Evolutionary conservation across 2,329 filamentous ascomycete species (phyloP).

Genomic region (Ceratocystiopsis sp.): DNA sequence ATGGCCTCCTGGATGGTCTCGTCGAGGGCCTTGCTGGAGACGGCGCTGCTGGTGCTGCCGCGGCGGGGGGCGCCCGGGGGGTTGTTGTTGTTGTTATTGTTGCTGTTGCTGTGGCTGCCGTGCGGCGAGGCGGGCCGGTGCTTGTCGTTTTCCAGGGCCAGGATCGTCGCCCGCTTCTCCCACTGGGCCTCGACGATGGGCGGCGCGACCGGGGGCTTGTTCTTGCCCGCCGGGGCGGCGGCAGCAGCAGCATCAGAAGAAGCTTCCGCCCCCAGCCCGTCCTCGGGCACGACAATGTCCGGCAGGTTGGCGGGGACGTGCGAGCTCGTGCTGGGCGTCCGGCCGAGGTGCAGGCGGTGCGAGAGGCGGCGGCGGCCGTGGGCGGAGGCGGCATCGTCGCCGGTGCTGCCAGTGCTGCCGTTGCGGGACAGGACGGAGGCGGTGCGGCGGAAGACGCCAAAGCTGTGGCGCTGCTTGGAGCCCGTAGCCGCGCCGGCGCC

Average conservation of each 20-base stretch:
- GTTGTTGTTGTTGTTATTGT: neutral
- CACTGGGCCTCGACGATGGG: constrained; percentile 49
- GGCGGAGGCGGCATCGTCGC: constrained; percentile 13
- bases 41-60: constrained; percentile 13
- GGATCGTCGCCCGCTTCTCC: constrained; percentile 84
- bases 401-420: constrained; percentile 16
- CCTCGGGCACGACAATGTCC: constrained; percentile 39
- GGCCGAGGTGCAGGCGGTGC: constrained; percentile 51
- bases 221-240: neutral
- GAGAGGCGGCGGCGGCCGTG: constrained; percentile 34
- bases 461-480: constrained; percentile 12
- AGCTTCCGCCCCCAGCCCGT: constrained; percentile 14
- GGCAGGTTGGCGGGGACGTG: constrained; percentile 70
- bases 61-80: constrained; percentile 9
- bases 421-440: constrained; percentile 24
- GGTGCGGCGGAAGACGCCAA: constrained; percentile 27
- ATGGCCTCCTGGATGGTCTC: constrained; percentile 90
- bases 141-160: constrained; percentile 40
- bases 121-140: constrained; percentile 21
- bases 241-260: neutral
- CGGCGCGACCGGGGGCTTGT: neutral
- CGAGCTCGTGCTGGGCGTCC: constrained; percentile 41
- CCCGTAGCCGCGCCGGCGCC: neutral
- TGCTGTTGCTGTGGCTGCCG: constrained; percentile 8
- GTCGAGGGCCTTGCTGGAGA: constrained; percentile 37